Evolutionary conservation across 192 early-diverging fungal species (phyloP), one percentile per base, ranked within the genome.

Genomic region (Fimicolochytrium jonesii): DNA sequence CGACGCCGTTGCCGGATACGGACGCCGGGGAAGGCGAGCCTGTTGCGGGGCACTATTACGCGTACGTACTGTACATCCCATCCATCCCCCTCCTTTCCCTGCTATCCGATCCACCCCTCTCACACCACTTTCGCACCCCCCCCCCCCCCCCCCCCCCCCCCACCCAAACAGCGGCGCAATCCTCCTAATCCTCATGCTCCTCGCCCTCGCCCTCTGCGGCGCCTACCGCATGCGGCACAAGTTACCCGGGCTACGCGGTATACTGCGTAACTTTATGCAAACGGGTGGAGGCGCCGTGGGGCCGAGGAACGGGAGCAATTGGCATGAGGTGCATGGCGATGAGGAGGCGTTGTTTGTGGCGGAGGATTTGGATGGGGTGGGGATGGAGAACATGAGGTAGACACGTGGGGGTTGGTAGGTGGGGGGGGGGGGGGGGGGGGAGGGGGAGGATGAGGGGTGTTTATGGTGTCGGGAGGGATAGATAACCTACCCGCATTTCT

Each of bases 31-130:
- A n/a, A n/a, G n/a, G n/a, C n/a, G n/a, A n/a, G n/a, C n/a, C n/a
- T n/a, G n/a, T n/a, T n/a, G n/a, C n/a, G n/a, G n/a, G n/a, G n/a
- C 64, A 66, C 23, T 66, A 66, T 26, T 66, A 66, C 43, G 55
- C 55, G 64, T 56, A 58, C 32, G 52, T 29, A 4, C 45, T 10
- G 28, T 49, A 10, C 10, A 28, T 28, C 34, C 17, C 10, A 25
- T 17, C 13, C 31, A 15, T 13, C 11, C 10, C 34, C 18, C 31
- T n/a, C n/a, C n/a, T n/a, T n/a, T n/a, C n/a, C n/a, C n/a, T n/a
- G n/a, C n/a, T n/a, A n/a, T n/a, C n/a, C n/a, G n/a, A n/a, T n/a
- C n/a, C n/a, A n/a, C n/a, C n/a, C n/a, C n/a, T n/a, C n/a, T n/a
- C n/a, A n/a, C n/a, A n/a, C n/a, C n/a, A n/a, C n/a, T n/a, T n/a